Evolutionary conservation across 768 basidiomycete species (phyloP), one percentile per base, ranked within the genome.

Genomic region (Suillus subalutaceus): DNA sequence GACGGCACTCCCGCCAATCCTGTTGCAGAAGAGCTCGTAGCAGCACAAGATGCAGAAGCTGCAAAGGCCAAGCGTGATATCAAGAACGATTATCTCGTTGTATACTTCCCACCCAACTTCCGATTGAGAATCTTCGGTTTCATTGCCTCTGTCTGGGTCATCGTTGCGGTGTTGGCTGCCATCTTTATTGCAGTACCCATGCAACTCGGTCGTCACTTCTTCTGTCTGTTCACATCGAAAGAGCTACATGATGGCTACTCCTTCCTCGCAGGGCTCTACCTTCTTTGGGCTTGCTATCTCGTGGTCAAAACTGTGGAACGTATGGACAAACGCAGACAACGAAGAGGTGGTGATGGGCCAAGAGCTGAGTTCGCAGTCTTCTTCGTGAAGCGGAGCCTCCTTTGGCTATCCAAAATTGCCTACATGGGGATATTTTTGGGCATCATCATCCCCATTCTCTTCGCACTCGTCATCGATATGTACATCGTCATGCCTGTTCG

Each of bases 231-330:
- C 71, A 81, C 87, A 0, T 72, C 81, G 12, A 78, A 83, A 30
- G 80, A 85, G 32, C 85, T 96, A 37, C 96, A 97, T 73, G 96
- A 97, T 69, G 95, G 94, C 2, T 97, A 97, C 73, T 89, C 92
- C 3, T 87, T 94, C 79, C 83, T 95, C 38, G 80, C 86, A n/a
- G 95, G 95, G 10, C 82, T 90, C 69, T 93, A 93, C 77, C 81
- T 92, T 30, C 80, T 93, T 48, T 93, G 92, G 91, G 85, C 78
- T 2, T 92, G 89, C 71, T 92, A 86, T 73, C 77, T 91, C 64
- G 77, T 88, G n/a, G 89, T 82, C 16, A 83, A 82, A 60, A 84
- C 89, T 1, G 77, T 91, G 43, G 90, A 91, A 66, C 80, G 85
- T 20, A 79, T 94, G 75, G 90, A 93, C 71, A 89, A 88, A 69